Base-by-base conservation (phyloP, 2,329 filamentous ascomycete genomes). In the Leptographium lundbergii region DNA sequence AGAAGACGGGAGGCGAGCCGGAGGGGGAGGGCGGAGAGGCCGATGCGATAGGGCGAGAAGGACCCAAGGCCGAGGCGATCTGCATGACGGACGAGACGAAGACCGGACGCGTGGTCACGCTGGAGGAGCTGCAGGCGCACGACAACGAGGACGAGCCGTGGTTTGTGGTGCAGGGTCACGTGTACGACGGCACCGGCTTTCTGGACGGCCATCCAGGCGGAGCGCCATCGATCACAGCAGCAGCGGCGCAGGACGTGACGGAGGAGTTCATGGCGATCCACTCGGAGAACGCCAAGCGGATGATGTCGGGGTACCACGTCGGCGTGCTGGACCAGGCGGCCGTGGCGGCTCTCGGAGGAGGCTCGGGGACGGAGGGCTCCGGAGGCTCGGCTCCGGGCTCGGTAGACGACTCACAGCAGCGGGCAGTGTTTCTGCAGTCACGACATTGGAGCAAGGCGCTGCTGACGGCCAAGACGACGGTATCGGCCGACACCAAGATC, bases 221-320 rank as follows among this genome's bases (percentile, higher is more conserved):
- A 56, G 89, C 89, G 3, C 82, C 87, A 63, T 94, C 89, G 66
- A 96, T 96, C 67, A 79, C 87, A 57, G 86, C 85, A 32, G 89
- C 86, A 3, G 91, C 90, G n/a, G 90, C 85, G 0, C 77, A 88
- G 66, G 91, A 96, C 70, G 82, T 82, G 11, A 88, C 87, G 0
- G 91, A 96, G 66, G 91, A 96, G 65, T 96, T 96, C 69, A 81
- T 95, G 74, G 87, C 88, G 17, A 96, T 96, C 66, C 91, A 96
- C 70, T 91, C 87, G 69, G 91, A 96, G 73, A 95, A 88, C 19
- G 91, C 91, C 39, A 96, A 95, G 73, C 80, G 79, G 22, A 95
- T 95, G 90, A 91, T 96, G 86, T 80, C 81, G 13, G 72, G 79
- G 52, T 95, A 95, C 68, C 91, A 96, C 70, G 84, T 96, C 63